Evolutionary conservation across 768 basidiomycete species (phyloP).

Genomic region (Dendrothele bispora): DNA sequence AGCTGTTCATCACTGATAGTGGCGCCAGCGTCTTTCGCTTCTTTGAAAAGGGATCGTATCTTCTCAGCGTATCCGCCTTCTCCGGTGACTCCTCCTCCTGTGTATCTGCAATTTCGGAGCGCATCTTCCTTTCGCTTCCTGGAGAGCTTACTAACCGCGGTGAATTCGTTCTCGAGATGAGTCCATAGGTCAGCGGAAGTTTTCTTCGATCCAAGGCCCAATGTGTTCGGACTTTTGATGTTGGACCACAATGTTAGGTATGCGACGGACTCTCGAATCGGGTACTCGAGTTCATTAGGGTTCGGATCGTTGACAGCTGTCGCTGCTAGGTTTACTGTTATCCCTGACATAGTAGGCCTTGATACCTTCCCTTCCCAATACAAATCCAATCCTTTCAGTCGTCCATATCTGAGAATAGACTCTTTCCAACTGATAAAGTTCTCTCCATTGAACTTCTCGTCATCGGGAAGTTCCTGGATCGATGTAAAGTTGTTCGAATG

Average conservation of each 20-base stretch:
- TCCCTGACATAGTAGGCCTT: not conserved
- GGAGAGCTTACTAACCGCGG: not conserved
- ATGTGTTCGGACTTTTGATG: not conserved
- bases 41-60: no score
- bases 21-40: constrained; percentile 1
- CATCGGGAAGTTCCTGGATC: constrained; percentile 3
- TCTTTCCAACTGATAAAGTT: not conserved
- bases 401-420: not conserved
- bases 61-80: not conserved
- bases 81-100: not conserved
- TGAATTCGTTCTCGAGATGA: not conserved
- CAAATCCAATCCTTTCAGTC: not conserved
- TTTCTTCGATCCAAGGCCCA: not conserved
- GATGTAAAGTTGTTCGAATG: not conserved
- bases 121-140: not conserved
- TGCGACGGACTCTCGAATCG: not conserved
- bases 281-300: not conserved
- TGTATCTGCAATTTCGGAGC: not conserved
- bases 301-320: not conserved
- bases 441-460: constrained; percentile 3
- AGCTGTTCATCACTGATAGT: not conserved
- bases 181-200: constrained; percentile 1
- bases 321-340: not conserved
- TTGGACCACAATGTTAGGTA: not conserved
- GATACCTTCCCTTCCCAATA: constrained; percentile 2